Evolutionary conservation across 2,329 filamentous ascomycete species (phyloP).

Genomic region (Trichoderma atrobrunneum): DNA sequence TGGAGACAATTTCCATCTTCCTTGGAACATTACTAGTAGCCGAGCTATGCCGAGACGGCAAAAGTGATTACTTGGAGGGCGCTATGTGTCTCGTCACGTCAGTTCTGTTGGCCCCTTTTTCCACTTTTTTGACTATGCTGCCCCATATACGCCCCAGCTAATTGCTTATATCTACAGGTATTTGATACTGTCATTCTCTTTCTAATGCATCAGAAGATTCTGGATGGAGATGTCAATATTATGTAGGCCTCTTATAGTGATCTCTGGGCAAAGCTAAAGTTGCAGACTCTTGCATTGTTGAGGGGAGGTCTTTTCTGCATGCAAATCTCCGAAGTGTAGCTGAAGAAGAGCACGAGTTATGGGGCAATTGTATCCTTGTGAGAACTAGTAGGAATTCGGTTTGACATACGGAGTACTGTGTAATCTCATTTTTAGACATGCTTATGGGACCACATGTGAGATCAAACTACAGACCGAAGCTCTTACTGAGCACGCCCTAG

Average conservation of each 20-base stretch:
- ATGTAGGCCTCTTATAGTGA: neutral
- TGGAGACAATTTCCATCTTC: constrained; percentile 17
- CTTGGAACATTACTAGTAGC: constrained; percentile 2
- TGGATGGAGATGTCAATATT: too few species aligned
- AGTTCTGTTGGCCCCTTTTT: neutral
- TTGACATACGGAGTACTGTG: neutral
- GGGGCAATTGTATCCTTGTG: neutral
- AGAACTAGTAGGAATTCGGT: neutral
- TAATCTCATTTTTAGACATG: neutral
- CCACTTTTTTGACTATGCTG: neutral
- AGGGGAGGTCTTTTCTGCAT: neutral
- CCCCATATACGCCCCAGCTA: neutral
- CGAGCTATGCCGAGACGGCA: constrained; percentile 16
- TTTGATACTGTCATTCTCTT: constrained; percentile 14
- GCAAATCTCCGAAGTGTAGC: neutral
- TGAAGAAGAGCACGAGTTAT: neutral
- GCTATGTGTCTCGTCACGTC: constrained; percentile 16
- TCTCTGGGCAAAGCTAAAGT: neutral
- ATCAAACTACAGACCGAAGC: neutral
- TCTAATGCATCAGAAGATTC: neutral
- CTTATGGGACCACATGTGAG: neutral
- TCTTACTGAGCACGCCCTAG: neutral
- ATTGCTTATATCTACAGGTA: neutral
- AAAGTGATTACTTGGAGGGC: constrained; percentile 12
- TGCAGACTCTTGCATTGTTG: neutral